Evolutionary conservation across 441 rosid species (phyloP), one percentile per base, ranked within the genome.

Genomic region (Euphorbia celastroides): DNA sequence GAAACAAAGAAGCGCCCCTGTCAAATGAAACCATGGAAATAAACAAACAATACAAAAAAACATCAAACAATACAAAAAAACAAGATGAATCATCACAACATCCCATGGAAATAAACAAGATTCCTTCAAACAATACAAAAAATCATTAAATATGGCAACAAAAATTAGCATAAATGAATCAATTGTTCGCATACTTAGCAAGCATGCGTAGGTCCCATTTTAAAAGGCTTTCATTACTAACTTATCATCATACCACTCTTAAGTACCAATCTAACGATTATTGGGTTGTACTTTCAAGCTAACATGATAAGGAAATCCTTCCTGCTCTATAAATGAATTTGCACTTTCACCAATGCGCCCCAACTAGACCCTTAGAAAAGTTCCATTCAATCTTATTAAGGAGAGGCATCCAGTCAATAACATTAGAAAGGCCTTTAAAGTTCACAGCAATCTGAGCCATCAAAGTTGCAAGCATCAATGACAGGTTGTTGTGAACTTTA

Each of bases 291-390:
- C 11, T 60, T 27, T n/a, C 11, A 31, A 31, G 17, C 38, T 16
- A 63, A 46, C 17, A 28, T 7, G 17, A 13, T 7, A 46, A 10
- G 25, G 10, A 20, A 20, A n/a, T 41, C 26, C 12, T 41, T 63
- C 60, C 32, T 3, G 23, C 50, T 23, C 41, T 58, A 54, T 6
- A 25, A 22, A 66, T 66, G 36, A 66, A 25, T 66, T 32, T 34
- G 17, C 6, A 34, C 38, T 54, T 25, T 14, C 36, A 26, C 4
- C 25, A 19, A 66, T 36, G 36, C 52, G 4, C 19, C 17, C 32
- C 17, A 27, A 14, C 36, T n/a, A 5, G 1, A 27, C 60, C 20
- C 34, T 31, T 16, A 57, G 56, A 26, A 57, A 16, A 28, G 17
- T 32, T 14, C 17, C 17, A 48, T n/a, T n/a, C n/a, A 63, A 11